Percentiles rank a stretch among this genome's conserved stretches.
Evolutionary conservation across 768 basidiomycete genomes (phyloP).

Genomic region (Lentinus tigrinus): DNA sequence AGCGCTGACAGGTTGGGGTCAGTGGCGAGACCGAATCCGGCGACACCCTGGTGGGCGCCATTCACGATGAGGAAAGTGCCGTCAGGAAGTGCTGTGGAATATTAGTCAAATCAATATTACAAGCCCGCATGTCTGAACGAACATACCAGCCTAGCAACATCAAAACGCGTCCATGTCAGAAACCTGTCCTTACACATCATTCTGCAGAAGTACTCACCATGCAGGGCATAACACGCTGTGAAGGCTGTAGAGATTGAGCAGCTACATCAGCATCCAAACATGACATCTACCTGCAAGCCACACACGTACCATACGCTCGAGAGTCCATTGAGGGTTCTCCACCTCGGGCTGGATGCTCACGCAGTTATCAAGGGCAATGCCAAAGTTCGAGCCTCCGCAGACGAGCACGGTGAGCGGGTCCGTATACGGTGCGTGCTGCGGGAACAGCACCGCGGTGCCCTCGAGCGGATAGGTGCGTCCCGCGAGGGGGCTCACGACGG

Average conservation of each 20-base stretch:
- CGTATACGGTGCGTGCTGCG: slow-evolving; percentile 71
- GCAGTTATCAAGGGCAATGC: slow-evolving; percentile 65
- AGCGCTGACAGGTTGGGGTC: slow-evolving; percentile 65
- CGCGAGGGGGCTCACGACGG: slow-evolving; percentile 68
- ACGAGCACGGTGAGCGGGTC: slow-evolving; percentile 66
- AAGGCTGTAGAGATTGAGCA: slow-evolving; percentile 46
- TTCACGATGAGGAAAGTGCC: slow-evolving; percentile 80
- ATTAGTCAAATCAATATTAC: not conserved
- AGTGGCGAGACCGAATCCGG: slow-evolving; percentile 69
- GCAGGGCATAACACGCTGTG: slow-evolving; percentile 73
- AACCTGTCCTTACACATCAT: not conserved
- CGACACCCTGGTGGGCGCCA: slow-evolving; percentile 67
- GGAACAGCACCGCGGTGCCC: slow-evolving; percentile 68
- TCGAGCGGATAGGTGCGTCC: slow-evolving; percentile 80
- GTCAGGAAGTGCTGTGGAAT: slow-evolving; percentile 50
- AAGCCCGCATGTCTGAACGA: too few species aligned
- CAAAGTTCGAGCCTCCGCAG: slow-evolving; percentile 73
- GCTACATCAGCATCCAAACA: not conserved
- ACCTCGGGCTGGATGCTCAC: slow-evolving; percentile 67
- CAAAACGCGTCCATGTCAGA: not conserved
- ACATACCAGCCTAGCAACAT: slow-evolving; percentile 7
- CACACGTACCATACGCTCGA: slow-evolving; percentile 74
- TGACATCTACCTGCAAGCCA: not conserved
- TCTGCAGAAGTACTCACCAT: slow-evolving; percentile 39
- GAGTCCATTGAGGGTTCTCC: slow-evolving; percentile 57